A percentile compares a stretch with the other conserved stretches of the same genome.
phyloP scores from a whole-genome alignment of 148 eudicot species.

The Spergularia marina region DNA sequence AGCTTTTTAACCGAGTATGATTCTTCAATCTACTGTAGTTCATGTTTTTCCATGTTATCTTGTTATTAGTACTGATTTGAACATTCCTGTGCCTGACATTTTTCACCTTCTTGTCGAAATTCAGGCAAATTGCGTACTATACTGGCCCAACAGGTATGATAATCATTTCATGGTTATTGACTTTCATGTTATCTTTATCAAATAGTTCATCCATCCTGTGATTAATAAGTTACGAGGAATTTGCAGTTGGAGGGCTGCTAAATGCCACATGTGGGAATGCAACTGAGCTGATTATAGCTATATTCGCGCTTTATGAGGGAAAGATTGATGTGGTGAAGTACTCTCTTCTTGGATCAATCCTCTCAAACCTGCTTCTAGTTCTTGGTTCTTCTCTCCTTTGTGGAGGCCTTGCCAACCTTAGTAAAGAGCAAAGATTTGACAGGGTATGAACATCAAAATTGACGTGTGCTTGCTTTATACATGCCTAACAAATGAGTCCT shows the following conservation, averaged over 20 bases:
- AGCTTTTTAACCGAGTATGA: constrained; percentile 83
- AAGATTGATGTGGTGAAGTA: constrained; percentile 73
- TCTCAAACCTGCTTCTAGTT: constrained; percentile 74
- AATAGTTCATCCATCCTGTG: background rate
- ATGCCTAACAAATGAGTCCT: no score
- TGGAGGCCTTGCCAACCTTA: constrained; percentile 71
- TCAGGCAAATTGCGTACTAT: constrained; percentile 70
- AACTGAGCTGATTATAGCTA: constrained; percentile 76
- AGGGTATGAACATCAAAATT: constrained; percentile 34
- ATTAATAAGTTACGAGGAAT: constrained; percentile 3
- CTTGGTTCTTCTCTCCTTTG: constrained; percentile 68
- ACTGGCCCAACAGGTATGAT: constrained; percentile 78
- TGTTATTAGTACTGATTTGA: background rate
- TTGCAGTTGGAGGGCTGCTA: constrained; percentile 76
- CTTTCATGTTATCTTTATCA: background rate
- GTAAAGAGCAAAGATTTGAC: constrained; percentile 64
- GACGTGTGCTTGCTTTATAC: background rate
- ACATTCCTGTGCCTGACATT: constrained; percentile 13
- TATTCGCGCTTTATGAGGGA: constrained; percentile 58
- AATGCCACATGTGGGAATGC: constrained; percentile 92
- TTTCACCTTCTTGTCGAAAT: constrained; percentile 20
- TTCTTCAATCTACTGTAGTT: constrained; percentile 4
- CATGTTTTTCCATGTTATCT: background rate
- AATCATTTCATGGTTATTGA: background rate
- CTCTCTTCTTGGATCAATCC: constrained; percentile 74